Percentiles rank a stretch among this genome's conserved stretches.
Evolutionary conservation across 179 eudicot species (phyloP).

Genomic region (Beta macrorhiza): DNA sequence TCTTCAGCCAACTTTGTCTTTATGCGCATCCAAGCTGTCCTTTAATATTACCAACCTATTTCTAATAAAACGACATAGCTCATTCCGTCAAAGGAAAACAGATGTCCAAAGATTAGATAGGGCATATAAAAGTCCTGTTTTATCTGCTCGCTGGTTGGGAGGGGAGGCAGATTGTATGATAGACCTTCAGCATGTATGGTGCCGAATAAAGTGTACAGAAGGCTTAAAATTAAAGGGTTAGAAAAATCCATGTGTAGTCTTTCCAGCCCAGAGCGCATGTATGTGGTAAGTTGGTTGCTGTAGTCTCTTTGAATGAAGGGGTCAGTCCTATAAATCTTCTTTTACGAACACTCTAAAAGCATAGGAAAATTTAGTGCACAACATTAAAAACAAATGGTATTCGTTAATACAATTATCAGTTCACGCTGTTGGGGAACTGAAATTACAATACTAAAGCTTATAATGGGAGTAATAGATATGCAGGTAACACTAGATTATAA

Average conservation of each 20-base stretch:
- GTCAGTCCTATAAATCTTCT: neutral
- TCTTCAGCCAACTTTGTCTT: neutral
- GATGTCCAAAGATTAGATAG: neutral
- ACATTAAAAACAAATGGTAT: neutral
- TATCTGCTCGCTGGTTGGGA: neutral
- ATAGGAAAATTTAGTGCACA: neutral
- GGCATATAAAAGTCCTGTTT: neutral
- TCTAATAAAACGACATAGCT: neutral
- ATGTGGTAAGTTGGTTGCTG: neutral
- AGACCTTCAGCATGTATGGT: neutral
- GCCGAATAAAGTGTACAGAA: neutral
- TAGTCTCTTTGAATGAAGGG: neutral
- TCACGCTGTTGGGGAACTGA: neutral
- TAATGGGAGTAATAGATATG: neutral
- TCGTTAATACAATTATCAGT: neutral
- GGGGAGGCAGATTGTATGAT: neutral
- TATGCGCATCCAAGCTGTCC: neutral
- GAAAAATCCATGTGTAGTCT: neutral
- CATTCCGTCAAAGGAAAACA: neutral
- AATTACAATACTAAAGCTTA: neutral
- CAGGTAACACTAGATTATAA: neutral
- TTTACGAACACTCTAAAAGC: constrained; percentile 8
- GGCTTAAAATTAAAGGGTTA: neutral
- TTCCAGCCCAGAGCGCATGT: neutral
- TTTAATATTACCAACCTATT: neutral